Base-by-base conservation (phyloP, 345 rosid species). In the Rhodamnia argentea region DNA sequence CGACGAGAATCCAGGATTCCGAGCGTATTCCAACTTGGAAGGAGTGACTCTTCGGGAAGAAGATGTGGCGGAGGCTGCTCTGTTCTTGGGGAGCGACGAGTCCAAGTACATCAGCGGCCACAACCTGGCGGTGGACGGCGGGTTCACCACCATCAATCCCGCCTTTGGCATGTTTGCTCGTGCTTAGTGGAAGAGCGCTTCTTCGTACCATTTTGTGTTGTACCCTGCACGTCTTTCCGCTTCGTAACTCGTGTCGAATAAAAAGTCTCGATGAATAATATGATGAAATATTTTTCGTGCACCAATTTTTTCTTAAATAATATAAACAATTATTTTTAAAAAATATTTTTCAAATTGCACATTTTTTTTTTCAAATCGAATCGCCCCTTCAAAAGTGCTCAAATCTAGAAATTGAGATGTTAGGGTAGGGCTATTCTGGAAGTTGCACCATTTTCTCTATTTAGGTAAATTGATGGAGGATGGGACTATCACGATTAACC, bases 101-200 rank as follows among this genome's bases (percentile, higher is more conserved):
- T 84, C 91, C 15, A 87, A 82, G 86, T 89, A 82, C 44, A 82
- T 89, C 57, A 89, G 89, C 27, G 91, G 91, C 18, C 86, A 82
- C 54, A 82, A 82, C 13, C 37, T 82, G 83, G 83, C 83, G 3
- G 83, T 82, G 52, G 83, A 82, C 9, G 83, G 83, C 4, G 83
- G 83, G 37, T 82, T 82, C 29, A 82, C 83, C 29, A 13, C 83
- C 52, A 82, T 82, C 55, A 82, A 82, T 24, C 83, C 83, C 55
- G 10, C 83, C 83, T 82, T 82, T 18, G 83, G 83, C 16, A 13
- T 52, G 55, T 82, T 82, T 32, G 83, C 83, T 82, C 83, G 83
- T 32, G 78, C 78, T 70, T 70, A 32, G 18, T 11, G 75, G 44
- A 32, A 23, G 32, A 70, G 16, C 24, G 23, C 24, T 29, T 70